Conservation (phyloP, 352 stramenopile species). For the Phytophthora aleatoria region DNA sequence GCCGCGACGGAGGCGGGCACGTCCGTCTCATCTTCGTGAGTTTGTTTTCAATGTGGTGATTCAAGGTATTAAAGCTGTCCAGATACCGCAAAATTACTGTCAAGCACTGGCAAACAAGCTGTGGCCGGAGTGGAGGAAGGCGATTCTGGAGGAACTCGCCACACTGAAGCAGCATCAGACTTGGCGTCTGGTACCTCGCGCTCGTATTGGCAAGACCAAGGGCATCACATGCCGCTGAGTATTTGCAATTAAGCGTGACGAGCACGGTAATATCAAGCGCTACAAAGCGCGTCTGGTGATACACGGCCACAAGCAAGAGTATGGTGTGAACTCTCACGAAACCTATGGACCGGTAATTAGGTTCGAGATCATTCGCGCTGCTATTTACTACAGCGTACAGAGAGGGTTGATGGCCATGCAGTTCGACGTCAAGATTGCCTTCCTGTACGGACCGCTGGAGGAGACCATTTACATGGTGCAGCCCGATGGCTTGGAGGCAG, state of each 20-base stretch:
- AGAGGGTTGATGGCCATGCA: constrained; percentile 6
- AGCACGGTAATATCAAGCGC: constrained; percentile 5
- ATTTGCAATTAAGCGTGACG: constrained; percentile 18
- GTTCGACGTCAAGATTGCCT: constrained; percentile 22
- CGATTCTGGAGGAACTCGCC: neutral
- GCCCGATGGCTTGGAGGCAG: constrained; percentile 1
- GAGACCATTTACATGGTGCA: constrained; percentile 12
- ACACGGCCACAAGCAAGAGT: constrained; percentile 25
- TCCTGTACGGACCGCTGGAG: constrained; percentile 7
- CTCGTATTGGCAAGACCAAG: constrained; percentile 1
- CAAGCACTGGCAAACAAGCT: neutral
- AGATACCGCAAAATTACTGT: neutral
- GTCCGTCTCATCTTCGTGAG: constrained; percentile 4
- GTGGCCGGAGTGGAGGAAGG: constrained; percentile 2
- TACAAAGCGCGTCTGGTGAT: constrained; percentile 29
- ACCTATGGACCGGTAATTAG: constrained; percentile 25
- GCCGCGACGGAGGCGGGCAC: constrained; percentile 7
- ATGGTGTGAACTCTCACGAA: constrained; percentile 22
- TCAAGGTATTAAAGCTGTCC: neutral
- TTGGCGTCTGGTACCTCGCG: constrained; percentile 1
- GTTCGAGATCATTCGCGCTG: constrained; percentile 20
- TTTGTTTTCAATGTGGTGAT: constrained; percentile 4
- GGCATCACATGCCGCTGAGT: constrained; percentile 18
- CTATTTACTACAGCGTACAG: constrained; percentile 20
- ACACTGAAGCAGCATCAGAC: constrained; percentile 6